Evolutionary conservation across 2,329 filamentous ascomycete genomes (phyloP), one percentile per base, ranked within the genome.

Genomic region (Teratosphaeria pseudoeucalypti): DNA sequence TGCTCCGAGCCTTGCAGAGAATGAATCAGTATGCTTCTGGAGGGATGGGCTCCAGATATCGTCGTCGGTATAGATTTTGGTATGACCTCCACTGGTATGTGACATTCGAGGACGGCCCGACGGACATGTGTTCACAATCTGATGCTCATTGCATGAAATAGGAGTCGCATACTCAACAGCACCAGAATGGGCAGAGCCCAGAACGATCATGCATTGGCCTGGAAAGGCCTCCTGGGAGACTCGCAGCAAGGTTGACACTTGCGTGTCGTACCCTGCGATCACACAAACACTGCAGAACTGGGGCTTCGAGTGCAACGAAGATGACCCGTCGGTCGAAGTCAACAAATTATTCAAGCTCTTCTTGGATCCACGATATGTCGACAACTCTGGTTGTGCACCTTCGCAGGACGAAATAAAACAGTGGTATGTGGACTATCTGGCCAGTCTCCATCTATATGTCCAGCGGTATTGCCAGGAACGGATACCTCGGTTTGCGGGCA

Each of bases 271-370:
- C 43, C 55, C 57, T 4, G 23, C 34, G 10, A 29, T 16, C 1
- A 57, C 56, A 14, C 53, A 34, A 2, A 16, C 56, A 37, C 47
- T 61, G 7, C 26, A 34, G 19, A 58, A 23, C 34, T 67, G 66
- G 66, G 66, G 65, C 1, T 67, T 67, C 39, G 54, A 63, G 10
- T 62, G 62, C 52, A 56, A 65, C 43, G 53, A 56, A 10, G 57
- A 62, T 12, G 57, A 62, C 19, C 57, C 61, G 10, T 29, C 52
- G 1, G 27, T 53, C 5, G 62, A 61, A 23, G 55, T 61, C 52
- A 61, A 64, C 37, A 56, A 61, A 27, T 57, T 62, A 11, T 67
- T 67, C 61, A 67, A 68, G 52, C 58, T 66, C 6, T 60, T 58
- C 37, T 57, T 68, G 19, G 64, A 68, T 55, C 66, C 65, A 14